These are phyloP conservation scores for Quercus glauca DNA, from an alignment of 306 rosid species.

Conservation along the genomic window DNA sequence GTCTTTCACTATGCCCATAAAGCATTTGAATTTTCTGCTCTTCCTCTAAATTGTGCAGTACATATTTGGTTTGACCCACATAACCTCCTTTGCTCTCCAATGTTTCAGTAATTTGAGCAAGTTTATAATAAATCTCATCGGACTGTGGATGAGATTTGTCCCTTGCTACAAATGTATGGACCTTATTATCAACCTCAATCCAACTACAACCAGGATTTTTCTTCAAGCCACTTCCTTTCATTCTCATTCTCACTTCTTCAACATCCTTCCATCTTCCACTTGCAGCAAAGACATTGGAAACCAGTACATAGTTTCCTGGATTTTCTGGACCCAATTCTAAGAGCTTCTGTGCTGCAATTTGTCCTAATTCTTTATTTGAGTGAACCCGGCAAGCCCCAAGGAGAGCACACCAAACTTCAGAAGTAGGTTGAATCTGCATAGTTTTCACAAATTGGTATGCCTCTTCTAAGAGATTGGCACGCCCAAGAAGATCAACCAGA, in stretches of 20 bases:
- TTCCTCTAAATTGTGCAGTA: constrained; percentile 63
- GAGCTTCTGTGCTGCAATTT: constrained; percentile 60
- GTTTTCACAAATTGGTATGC: constrained; percentile 52
- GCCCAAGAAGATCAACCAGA: constrained; percentile 69
- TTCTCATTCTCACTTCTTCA: constrained; percentile 57
- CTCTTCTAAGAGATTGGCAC: constrained; percentile 68
- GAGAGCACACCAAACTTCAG: constrained; percentile 82
- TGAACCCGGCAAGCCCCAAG: constrained; percentile 71
- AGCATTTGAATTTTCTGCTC: constrained; percentile 57
- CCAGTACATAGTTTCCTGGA: constrained; percentile 66
- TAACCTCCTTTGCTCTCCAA: constrained; percentile 53
- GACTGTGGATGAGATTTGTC: constrained; percentile 69
- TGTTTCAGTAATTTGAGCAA: constrained; percentile 43
- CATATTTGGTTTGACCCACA: constrained; percentile 55
- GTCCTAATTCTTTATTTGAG: constrained; percentile 59
- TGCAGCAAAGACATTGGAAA: constrained; percentile 66
- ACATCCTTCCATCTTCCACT: constrained; percentile 68
- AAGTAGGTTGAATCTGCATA: constrained; percentile 49
- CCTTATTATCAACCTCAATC: constrained; percentile 59
- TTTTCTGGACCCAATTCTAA: constrained; percentile 48
- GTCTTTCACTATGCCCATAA: constrained; percentile 71
- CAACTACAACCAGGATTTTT: constrained; percentile 83
- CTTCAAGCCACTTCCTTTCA: constrained; percentile 66
- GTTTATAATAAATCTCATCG: constrained; percentile 39
- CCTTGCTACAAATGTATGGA: constrained; percentile 58